A percentile compares a stretch with the other conserved stretches of the same genome.
Evolutionary conservation across 2,329 filamentous ascomycete species (phyloP).

Genomic region (Ceratocystis eucalypticola): DNA sequence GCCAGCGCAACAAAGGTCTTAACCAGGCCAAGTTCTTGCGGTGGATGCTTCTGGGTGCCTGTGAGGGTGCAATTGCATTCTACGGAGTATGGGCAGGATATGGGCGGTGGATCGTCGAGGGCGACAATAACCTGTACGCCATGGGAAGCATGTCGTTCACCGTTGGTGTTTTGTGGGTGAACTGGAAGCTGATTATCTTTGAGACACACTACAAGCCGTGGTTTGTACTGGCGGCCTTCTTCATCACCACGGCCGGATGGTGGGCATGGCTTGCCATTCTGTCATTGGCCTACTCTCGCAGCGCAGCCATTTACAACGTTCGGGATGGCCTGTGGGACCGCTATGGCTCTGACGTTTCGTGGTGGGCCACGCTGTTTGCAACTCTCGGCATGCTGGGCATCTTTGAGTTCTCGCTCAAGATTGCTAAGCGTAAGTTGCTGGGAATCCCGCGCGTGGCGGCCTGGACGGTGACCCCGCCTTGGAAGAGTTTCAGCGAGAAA

Average conservation of each 20-base stretch:
- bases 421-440: conserved; percentile 34
- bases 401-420: conserved; percentile 50
- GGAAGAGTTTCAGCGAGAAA: conserved; percentile 26
- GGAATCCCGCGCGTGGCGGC: conserved; percentile 22
- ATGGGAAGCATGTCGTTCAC: conserved; percentile 61
- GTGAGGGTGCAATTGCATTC: conserved; percentile 61
- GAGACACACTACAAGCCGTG: conserved; percentile 65
- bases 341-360: conserved; percentile 55
- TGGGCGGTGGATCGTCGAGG: conserved; percentile 34
- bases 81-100: conserved; percentile 47
- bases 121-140: conserved; percentile 58
- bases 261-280: conserved; percentile 63
- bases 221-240: conserved; percentile 45
- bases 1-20: conserved; percentile 58
- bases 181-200: conserved; percentile 62
- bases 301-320: conserved; percentile 50
- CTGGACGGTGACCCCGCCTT: conserved; percentile 22
- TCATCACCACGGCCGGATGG: conserved; percentile 53
- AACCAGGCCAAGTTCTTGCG: conserved; percentile 59
- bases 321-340: conserved; percentile 49
- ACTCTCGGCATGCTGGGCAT: conserved; percentile 46
- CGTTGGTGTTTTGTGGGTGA: conserved; percentile 57
- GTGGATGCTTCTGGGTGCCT: conserved; percentile 65
- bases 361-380: conserved; percentile 61
- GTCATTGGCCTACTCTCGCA: conserved; percentile 42